A percentile compares a stretch with the other conserved stretches of the same genome.
These are phyloP conservation scores for Amylocarpus encephaloides DNA, from an alignment of 2,329 filamentous ascomycete species.

Conservation along the genomic window DNA sequence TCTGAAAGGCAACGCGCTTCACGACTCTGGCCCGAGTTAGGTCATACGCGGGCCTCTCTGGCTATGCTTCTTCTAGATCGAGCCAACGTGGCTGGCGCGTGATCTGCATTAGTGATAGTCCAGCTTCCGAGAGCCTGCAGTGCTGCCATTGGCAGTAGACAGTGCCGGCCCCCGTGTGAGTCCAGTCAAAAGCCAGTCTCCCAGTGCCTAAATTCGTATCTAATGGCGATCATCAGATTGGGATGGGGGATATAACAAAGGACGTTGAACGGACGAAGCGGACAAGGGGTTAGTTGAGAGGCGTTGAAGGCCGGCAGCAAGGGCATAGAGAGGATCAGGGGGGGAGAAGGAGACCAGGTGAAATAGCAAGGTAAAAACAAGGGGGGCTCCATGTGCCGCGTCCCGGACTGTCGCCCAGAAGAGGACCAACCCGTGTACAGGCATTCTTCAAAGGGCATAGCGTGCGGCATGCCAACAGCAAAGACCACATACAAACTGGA, in stretches of 20 bases:
- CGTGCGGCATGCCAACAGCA: conserved; percentile 2
- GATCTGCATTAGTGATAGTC: conserved; percentile 26
- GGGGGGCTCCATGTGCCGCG: conserved; percentile 21
- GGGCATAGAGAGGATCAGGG: neutral
- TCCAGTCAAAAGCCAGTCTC: neutral
- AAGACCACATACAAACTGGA: neutral
- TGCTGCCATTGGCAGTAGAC: conserved; percentile 12
- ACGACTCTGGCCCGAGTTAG: conserved; percentile 1
- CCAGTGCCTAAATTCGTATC: conserved; percentile 28
- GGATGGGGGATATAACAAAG: conserved; percentile 25
- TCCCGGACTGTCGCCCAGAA: conserved; percentile 20
- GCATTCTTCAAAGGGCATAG: conserved; percentile 19
- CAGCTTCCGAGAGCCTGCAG: conserved; percentile 7
- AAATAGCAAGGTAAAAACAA: conserved; percentile 3
- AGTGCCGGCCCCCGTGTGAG: neutral
- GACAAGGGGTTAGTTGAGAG: conserved; percentile 2
- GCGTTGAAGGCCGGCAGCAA: conserved; percentile 6
- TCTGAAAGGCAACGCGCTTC: conserved; percentile 16
- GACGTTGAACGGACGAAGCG: conserved; percentile 21
- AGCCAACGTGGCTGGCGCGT: conserved; percentile 28
- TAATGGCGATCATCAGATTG: conserved; percentile 22
- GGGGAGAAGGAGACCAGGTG: neutral
- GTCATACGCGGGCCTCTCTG: conserved; percentile 4
- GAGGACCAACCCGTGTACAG: conserved; percentile 18
- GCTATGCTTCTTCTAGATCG: conserved; percentile 19